Conservation (phyloP, 768 basidiomycete species). For the Amanita brunnescens region DNA sequence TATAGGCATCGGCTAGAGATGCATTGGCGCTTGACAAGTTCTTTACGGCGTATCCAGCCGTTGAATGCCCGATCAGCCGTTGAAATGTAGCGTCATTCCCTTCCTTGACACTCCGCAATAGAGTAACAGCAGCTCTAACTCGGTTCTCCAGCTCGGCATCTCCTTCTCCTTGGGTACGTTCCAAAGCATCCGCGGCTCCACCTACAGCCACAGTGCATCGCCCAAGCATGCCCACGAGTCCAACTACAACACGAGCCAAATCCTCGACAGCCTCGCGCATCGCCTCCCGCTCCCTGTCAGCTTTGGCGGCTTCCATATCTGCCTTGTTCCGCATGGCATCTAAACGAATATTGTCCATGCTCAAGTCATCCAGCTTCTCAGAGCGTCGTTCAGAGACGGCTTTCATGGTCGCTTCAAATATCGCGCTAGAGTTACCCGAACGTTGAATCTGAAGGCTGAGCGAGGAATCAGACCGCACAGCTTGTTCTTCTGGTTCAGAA, state of each 20-base stretch:
- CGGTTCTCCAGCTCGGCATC: constrained; percentile 28
- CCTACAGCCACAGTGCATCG: constrained; percentile 67
- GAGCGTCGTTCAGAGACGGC: constrained; percentile 74
- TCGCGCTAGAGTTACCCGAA: constrained; percentile 64
- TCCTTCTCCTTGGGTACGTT: constrained; percentile 24
- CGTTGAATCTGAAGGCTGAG: constrained; percentile 53
- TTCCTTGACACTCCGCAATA: constrained; percentile 47
- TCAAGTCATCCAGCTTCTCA: constrained; percentile 67
- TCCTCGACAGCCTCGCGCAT: constrained; percentile 52
- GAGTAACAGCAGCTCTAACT: constrained; percentile 28
- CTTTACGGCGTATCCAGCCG: constrained; percentile 45
- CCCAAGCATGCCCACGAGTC: constrained; percentile 73
- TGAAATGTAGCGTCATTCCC: constrained; percentile 66
- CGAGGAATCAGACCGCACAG: constrained; percentile 47
- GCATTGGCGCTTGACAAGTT: constrained; percentile 23
- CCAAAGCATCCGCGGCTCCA: constrained; percentile 39
- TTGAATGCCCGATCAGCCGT: constrained; percentile 58
- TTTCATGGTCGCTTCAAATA: constrained; percentile 84
- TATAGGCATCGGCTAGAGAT: constrained; percentile 36
- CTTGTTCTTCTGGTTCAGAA: constrained; percentile 63
- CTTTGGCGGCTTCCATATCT: constrained; percentile 62
- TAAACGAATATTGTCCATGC: constrained; percentile 60
- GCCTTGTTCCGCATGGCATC: constrained; percentile 57
- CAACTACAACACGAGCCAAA: constrained; percentile 60
- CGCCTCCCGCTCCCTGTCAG: constrained; percentile 56